Evolutionary conservation across 257 asterid species (phyloP).

Genomic region (Solanum gracilifrons): DNA sequence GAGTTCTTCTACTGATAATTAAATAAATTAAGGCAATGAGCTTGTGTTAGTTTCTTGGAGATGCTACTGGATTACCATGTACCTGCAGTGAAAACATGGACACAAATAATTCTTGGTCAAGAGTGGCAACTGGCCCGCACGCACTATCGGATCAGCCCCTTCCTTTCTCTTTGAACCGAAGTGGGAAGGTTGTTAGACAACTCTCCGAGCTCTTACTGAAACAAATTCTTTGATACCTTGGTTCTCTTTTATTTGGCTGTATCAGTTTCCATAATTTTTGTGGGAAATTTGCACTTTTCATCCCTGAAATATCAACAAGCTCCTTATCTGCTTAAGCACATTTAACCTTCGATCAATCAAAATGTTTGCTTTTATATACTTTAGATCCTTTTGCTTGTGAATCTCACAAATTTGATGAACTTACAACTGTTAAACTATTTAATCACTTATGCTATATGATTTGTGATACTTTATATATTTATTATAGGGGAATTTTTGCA

Average conservation of each 20-base stretch:
- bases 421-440: neutral
- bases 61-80: neutral
- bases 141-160: neutral
- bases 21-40: too few species aligned
- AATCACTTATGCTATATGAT: neutral
- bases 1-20: too few species aligned
- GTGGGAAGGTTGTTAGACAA: neutral
- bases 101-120: neutral
- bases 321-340: neutral
- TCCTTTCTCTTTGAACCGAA: neutral
- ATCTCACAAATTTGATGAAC: neutral
- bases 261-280: neutral
- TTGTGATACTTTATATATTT: neutral
- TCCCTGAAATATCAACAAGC: neutral
- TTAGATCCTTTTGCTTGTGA: neutral
- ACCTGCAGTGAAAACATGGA: too few species aligned
- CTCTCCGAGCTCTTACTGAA: neutral
- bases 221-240: neutral
- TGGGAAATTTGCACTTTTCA: neutral
- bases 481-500: neutral
- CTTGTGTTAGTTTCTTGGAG: neutral
- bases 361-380: neutral
- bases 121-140: neutral
- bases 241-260: neutral
- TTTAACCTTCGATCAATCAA: neutral